Conservation (phyloP, 2,329 filamentous ascomycete species). For the Colletotrichum sp. region DNA sequence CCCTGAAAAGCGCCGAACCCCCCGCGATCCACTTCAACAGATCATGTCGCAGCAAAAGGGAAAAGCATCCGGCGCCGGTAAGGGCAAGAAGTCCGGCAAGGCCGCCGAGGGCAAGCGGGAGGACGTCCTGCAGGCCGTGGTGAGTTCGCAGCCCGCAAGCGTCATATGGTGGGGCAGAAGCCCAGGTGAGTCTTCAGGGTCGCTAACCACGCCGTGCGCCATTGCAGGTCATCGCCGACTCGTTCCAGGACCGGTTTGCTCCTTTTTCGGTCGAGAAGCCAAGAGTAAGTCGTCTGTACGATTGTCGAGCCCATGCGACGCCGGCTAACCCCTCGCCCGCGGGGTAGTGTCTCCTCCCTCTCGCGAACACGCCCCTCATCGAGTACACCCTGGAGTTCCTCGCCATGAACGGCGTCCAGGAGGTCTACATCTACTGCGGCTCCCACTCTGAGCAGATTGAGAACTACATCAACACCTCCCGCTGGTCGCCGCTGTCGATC, state of each 20-base stretch:
- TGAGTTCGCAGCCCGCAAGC: conserved; percentile 36
- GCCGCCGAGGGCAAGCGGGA: conserved; percentile 60
- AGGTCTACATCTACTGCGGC: conserved; percentile 91
- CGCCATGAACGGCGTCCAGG: conserved; percentile 91
- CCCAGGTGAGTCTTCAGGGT: not conserved
- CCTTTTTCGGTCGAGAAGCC: conserved; percentile 90
- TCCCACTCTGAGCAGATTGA: conserved; percentile 88
- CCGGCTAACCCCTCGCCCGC: conserved; percentile 21
- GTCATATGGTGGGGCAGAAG: conserved; percentile 30
- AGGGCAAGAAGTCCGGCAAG: conserved; percentile 60
- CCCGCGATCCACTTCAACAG: conserved; percentile 3
- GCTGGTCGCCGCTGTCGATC: conserved; percentile 66
- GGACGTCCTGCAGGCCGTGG: conserved; percentile 63
- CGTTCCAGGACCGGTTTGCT: conserved; percentile 89
- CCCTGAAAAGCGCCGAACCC: not conserved
- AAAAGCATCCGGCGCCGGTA: conserved; percentile 41
- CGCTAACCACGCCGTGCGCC: not conserved
- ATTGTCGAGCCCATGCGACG: not conserved
- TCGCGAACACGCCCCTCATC: conserved; percentile 93
- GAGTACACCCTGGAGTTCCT: conserved; percentile 98
- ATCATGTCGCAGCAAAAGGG: conserved; percentile 52
- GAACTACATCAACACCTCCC: conserved; percentile 80
- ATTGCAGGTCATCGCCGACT: conserved; percentile 83
- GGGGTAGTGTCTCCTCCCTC: conserved; percentile 81
- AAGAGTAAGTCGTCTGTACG: conserved; percentile 63